A percentile compares a stretch with the other conserved stretches of the same genome.
These are phyloP conservation scores for Penicillium riverlandense DNA, from an alignment of 495 filamentous ascomycete genomes.

Conservation along the genomic window DNA sequence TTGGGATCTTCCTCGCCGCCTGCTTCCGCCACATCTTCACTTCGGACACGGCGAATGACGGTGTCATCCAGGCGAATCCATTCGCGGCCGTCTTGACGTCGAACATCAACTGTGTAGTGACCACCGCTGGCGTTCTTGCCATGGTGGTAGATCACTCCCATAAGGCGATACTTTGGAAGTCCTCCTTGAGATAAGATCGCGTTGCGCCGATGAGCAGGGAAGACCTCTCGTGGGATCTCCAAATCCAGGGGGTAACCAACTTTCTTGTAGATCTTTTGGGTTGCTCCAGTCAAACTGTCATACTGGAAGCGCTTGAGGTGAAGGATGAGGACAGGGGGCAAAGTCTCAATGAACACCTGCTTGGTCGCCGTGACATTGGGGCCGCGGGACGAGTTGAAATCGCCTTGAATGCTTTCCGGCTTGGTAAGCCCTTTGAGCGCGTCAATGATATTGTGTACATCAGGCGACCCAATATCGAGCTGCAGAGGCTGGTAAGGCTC, in stretches of 20 bases:
- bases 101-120: conserved; percentile 94
- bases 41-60: conserved; percentile 72
- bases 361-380: conserved; percentile 74
- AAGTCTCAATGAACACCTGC: conserved; percentile 88
- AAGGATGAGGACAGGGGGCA: conserved; percentile 88
- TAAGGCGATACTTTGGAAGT: conserved; percentile 74
- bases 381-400: conserved; percentile 78
- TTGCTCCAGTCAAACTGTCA: conserved; percentile 73
- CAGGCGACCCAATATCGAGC: conserved; percentile 79
- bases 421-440: conserved; percentile 79
- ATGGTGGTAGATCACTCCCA: conserved; percentile 94
- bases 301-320: conserved; percentile 98
- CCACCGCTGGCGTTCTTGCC: conserved; percentile 92
- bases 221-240: conserved; percentile 89
- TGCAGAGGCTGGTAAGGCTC: conserved; percentile 94
- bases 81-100: conserved; percentile 84
- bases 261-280: conserved; percentile 98
- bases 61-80: conserved; percentile 98
- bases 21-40: conserved; percentile 85
- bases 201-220: conserved; percentile 67
- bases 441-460: conserved; percentile 86
- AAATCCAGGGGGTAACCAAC: conserved; percentile 90
- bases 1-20: conserved; percentile 74
- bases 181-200: conserved; percentile 54
- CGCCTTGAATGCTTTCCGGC: conserved; percentile 75